Base-by-base conservation (phyloP, 1,139 yeast species). In the Tardiomyces digboiensis region DNA sequence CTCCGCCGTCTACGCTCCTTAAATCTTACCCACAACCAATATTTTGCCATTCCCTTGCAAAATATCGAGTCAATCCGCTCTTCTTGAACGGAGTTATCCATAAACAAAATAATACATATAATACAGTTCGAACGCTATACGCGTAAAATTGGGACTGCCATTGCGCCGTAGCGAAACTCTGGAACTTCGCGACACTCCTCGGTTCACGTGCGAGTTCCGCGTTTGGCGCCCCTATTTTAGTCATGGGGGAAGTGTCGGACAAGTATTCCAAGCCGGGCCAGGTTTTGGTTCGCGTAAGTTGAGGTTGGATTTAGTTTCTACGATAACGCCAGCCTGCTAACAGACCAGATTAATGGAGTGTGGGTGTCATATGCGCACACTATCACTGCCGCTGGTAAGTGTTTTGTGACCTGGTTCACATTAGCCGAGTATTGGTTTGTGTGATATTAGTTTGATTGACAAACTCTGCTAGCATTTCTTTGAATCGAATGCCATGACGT, bases 311-410 rank as follows among this genome's bases (percentile, higher is more conserved):
- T 18, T 23, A 8, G 38, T n/a, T 2, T 14, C 26, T 20, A 18
- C 36, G 41, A 16, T 7, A 13, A 8, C 19, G n/a, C 19, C n/a
- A 19, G 4, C 19, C n/a, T 10, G 18, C 38, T n/a, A 39, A 19
- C 41, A 18, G 33, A n/a, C 44, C 44, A 48, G 21, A 26, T 54
- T 7, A 52, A 51, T 41, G 56, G 54, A 16, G 43, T 50, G 40
- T 54, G 57, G 57, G 33, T 54, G n/a, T 50, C 57, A n/a, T 49
- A 51, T 23, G 51, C 54, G 19, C 57, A 54, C 42, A 48, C 57
- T 2, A 22, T 47, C 8, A 50, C 44, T 16, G 57, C 57, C 19
- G 46, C 33, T 5, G 33, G 33, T 26, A 26, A 8, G 26, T 22
- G 7, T 22, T 22, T n/a, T n/a, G n/a, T n/a, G n/a, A n/a, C n/a